These are phyloP conservation scores for Rhizophagus clarus DNA, from an alignment of 192 early-diverging fungal species.

Conservation along the genomic window DNA sequence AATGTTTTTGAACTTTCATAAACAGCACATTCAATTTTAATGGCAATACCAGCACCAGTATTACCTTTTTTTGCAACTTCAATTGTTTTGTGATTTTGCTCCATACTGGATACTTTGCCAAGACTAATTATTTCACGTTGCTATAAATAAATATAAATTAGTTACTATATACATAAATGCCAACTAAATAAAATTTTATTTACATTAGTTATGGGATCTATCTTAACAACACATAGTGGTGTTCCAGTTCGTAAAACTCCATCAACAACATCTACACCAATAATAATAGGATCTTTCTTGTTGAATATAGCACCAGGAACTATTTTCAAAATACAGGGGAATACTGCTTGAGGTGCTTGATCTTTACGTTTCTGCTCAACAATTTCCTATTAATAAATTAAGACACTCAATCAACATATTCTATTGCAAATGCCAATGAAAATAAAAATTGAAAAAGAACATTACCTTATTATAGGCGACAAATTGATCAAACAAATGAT, in stretches of 20 bases:
- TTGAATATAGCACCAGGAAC: slow-evolving; percentile 91
- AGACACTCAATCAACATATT: neutral
- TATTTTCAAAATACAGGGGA: slow-evolving; percentile 92
- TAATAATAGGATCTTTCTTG: slow-evolving; percentile 91
- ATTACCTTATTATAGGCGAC: slow-evolving; percentile 69
- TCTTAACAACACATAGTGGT: slow-evolving; percentile 85
- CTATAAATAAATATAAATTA: slow-evolving; percentile 34
- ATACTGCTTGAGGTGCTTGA: slow-evolving; percentile 86
- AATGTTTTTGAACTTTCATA: slow-evolving; percentile 87
- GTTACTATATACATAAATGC: neutral
- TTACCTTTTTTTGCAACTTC: slow-evolving; percentile 82
- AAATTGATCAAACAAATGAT: slow-evolving; percentile 96
- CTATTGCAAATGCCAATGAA: neutral
- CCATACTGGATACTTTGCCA: slow-evolving; percentile 90
- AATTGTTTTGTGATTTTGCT: slow-evolving; percentile 86
- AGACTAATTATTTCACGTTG: slow-evolving; percentile 69
- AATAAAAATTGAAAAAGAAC: neutral
- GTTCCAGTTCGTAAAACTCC: slow-evolving; percentile 88
- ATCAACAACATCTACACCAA: slow-evolving; percentile 95
- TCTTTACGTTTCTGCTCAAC: slow-evolving; percentile 88
- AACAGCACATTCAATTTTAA: slow-evolving; percentile 85
- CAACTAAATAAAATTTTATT: neutral
- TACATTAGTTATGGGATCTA: slow-evolving; percentile 67
- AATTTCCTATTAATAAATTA: slow-evolving; percentile 54
- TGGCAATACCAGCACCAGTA: slow-evolving; percentile 82